These are phyloP conservation scores for Trifolium dubium DNA, from an alignment of 306 rosid genomes.

Conservation along the genomic window DNA sequence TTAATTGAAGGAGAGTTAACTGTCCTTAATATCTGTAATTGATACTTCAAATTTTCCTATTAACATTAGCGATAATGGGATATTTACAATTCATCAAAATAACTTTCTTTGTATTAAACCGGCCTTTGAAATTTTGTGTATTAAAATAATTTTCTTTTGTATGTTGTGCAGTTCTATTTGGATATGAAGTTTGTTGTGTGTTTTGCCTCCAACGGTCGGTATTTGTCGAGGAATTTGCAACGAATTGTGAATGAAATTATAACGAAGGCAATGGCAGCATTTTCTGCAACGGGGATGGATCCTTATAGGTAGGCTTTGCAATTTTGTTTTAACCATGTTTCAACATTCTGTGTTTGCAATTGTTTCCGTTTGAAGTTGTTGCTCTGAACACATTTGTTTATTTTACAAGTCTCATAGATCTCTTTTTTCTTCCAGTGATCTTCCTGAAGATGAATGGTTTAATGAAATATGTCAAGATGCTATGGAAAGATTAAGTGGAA, in stretches of 20 bases:
- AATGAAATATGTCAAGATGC: constrained; percentile 85
- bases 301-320: constrained; percentile 67
- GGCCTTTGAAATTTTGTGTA: background rate
- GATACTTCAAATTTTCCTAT: background rate
- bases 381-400: constrained; percentile 6
- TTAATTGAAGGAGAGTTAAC: background rate
- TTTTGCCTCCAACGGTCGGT: constrained; percentile 94
- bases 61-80: background rate
- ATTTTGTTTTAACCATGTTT: constrained; percentile 8
- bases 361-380: background rate
- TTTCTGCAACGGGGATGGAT: constrained; percentile 92
- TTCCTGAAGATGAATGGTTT: constrained; percentile 97
- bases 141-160: constrained; percentile 18
- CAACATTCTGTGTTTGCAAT: constrained; percentile 1
- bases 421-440: constrained; percentile 56
- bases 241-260: constrained; percentile 86
- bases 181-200: constrained; percentile 97
- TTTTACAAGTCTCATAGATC: constrained; percentile 20
- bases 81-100: background rate
- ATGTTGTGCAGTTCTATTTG: constrained; percentile 84
- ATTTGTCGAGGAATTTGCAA: constrained; percentile 84
- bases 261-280: constrained; percentile 85
- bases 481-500: constrained; percentile 86
- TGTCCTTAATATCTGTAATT: background rate
- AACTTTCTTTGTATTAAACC: background rate